Evolutionary conservation across 257 asterid species (phyloP).

Genomic region (Scutellaria galericulata): DNA sequence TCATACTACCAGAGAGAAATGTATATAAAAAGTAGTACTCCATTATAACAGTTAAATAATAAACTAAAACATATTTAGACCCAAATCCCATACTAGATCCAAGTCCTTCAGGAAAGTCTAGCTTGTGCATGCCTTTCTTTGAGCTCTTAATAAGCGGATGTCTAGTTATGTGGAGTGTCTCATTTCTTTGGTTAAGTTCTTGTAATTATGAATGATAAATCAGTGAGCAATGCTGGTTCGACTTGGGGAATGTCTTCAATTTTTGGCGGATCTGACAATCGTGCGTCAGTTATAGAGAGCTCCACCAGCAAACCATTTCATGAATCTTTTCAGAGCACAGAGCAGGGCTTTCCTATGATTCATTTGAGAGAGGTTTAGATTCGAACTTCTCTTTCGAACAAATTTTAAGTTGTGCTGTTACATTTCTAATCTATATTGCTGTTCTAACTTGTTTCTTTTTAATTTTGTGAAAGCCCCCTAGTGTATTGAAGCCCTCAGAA

Average conservation of each 20-base stretch:
- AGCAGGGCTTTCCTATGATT: slow-evolving; percentile 68
- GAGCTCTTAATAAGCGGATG: no score
- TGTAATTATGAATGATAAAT: slow-evolving; percentile 21
- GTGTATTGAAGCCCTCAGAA: slow-evolving; percentile 80
- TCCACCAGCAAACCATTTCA: slow-evolving; percentile 52
- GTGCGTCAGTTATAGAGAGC: slow-evolving; percentile 61
- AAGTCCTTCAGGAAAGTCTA: background rate
- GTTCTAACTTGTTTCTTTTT: slow-evolving; percentile 21
- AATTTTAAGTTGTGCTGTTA: background rate
- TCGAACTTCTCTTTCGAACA: slow-evolving; percentile 5
- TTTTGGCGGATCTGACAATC: slow-evolving; percentile 68
- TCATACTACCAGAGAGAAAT: background rate
- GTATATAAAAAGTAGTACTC: background rate
- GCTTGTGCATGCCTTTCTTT: slow-evolving; percentile 10
- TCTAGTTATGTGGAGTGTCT: slow-evolving; percentile 1
- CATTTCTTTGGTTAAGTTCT: slow-evolving; percentile 18
- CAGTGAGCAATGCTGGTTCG: slow-evolving; percentile 64
- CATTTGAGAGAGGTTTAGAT: slow-evolving; percentile 72
- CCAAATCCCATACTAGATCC: background rate
- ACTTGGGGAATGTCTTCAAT: slow-evolving; percentile 89
- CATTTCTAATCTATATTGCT: slow-evolving; percentile 18
- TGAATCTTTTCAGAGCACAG: slow-evolving; percentile 64
- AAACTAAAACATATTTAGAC: slow-evolving; percentile 2
- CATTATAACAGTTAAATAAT: background rate
- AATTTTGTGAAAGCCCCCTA: slow-evolving; percentile 65